These are phyloP conservation scores for Candida neerlandica DNA, from an alignment of 1,139 yeast genomes.

Conservation along the genomic window DNA sequence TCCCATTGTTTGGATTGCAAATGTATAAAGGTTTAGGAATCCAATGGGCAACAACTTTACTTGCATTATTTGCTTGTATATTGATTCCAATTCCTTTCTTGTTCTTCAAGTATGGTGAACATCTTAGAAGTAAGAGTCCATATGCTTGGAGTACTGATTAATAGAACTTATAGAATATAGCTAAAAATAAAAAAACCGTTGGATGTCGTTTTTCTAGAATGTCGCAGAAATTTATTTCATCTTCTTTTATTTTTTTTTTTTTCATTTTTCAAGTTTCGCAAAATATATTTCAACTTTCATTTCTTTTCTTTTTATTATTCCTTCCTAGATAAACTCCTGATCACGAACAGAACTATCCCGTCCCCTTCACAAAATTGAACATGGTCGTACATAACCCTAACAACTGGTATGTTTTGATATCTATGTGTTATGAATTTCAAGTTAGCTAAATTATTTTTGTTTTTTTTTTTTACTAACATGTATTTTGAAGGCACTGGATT, in stretches of 20 bases:
- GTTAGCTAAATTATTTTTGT: not conserved
- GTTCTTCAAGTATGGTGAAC: slow-evolving; percentile 38
- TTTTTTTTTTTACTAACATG: slow-evolving; percentile 21
- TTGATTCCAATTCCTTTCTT: slow-evolving; percentile 42
- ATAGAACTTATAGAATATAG: not conserved
- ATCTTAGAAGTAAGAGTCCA: slow-evolving; percentile 27
- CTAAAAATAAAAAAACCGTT: not conserved
- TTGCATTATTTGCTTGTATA: slow-evolving; percentile 33
- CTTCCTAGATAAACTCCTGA: not conserved
- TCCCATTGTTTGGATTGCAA: slow-evolving; percentile 41
- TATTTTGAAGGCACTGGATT: slow-evolving; percentile 73
- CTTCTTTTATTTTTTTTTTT: slow-evolving; percentile 6
- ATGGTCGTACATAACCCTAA: slow-evolving; percentile 85
- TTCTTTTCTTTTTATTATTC: not conserved
- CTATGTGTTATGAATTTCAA: not conserved
- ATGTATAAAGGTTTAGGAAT: slow-evolving; percentile 40
- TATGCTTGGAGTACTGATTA: slow-evolving; percentile 25
- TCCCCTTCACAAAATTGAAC: not conserved
- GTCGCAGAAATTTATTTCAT: slow-evolving; percentile 7
- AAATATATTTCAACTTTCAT: no score
- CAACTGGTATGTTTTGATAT: slow-evolving; percentile 59
- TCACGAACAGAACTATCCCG: not conserved
- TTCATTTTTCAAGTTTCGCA: not conserved
- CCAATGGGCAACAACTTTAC: slow-evolving; percentile 45
- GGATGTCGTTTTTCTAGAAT: slow-evolving; percentile 9